Conservation (phyloP, 2,329 filamentous ascomycete genomes). For the Xylariaceae sp. region DNA sequence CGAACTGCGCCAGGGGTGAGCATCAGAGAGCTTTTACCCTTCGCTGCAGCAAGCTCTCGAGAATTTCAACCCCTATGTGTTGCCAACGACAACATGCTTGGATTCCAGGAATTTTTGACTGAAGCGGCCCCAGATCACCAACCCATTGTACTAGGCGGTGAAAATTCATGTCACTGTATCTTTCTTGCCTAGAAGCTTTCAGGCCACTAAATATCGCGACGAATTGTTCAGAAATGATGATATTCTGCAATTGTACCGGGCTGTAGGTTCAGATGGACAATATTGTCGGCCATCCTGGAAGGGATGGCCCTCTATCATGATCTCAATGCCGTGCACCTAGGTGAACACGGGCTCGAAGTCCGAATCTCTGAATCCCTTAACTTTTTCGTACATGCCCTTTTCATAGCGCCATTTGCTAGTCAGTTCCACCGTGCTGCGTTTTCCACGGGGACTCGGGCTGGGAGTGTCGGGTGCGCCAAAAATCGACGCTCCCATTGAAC, state of each 20-base stretch:
- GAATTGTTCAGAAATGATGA: not conserved
- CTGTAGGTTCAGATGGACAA: not conserved
- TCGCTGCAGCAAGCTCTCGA: too few relatives aligned
- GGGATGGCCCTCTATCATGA: not conserved
- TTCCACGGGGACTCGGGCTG: conserved; percentile 60
- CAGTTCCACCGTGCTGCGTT: conserved; percentile 67
- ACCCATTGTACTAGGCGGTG: not conserved
- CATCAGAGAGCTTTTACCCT: too few relatives aligned
- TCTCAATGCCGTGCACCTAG: not conserved
- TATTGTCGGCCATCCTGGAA: not conserved
- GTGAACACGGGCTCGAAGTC: conserved; percentile 10
- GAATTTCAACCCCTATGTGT: too few relatives aligned
- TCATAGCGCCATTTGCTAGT: conserved; percentile 97
- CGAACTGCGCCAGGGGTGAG: too few relatives aligned
- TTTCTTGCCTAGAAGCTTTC: not conserved
- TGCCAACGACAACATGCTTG: too few relatives aligned
- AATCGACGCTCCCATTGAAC: conserved; percentile 42
- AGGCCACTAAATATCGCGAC: not conserved
- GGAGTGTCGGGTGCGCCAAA: conserved; percentile 58
- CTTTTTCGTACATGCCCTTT: conserved; percentile 46
- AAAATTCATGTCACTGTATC: not conserved
- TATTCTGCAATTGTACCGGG: not conserved
- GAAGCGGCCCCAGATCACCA: not conserved
- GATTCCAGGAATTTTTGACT: too few relatives aligned
- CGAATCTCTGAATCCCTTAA: conserved; percentile 10